phyloP scores from a whole-genome alignment of 805 yeast species.

The Pichia paraexigua region DNA sequence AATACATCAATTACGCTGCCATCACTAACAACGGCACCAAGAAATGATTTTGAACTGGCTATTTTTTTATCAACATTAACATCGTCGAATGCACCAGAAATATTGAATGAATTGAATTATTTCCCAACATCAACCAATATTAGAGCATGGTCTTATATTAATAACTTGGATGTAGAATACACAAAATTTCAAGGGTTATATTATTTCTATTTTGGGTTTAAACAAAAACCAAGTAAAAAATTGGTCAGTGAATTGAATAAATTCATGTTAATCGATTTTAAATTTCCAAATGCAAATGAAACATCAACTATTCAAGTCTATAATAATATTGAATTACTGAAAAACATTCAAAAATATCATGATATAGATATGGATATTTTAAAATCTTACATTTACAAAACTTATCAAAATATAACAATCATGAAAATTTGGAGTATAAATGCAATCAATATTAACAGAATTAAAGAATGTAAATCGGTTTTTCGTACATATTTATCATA shows the following conservation, averaged over 20 bases:
- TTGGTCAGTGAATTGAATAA: not conserved
- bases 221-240: not conserved
- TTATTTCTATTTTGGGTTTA: conserved; percentile 15
- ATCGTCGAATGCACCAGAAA: not conserved
- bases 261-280: conserved; percentile 12
- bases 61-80: not conserved
- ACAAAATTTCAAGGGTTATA: not conserved
- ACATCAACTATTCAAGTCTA: conserved; percentile 17
- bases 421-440: conserved; percentile 29
- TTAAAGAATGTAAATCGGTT: conserved; percentile 21
- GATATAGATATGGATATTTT: conserved; percentile 22
- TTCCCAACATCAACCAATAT: not conserved
- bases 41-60: not conserved
- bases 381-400: conserved; percentile 31
- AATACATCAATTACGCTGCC: not conserved
- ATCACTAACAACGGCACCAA: not conserved
- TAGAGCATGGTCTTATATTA: not conserved
- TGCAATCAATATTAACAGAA: conserved; percentile 18
- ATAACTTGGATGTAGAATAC: not conserved
- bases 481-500: conserved; percentile 38
- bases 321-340: conserved; percentile 20
- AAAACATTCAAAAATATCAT: conserved; percentile 1
- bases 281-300: conserved; percentile 40
- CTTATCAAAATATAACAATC: conserved; percentile 39
- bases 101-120: not conserved